phyloP scores from a whole-genome alignment of 768 basidiomycete genomes.

The Dentipellis sp. region DNA sequence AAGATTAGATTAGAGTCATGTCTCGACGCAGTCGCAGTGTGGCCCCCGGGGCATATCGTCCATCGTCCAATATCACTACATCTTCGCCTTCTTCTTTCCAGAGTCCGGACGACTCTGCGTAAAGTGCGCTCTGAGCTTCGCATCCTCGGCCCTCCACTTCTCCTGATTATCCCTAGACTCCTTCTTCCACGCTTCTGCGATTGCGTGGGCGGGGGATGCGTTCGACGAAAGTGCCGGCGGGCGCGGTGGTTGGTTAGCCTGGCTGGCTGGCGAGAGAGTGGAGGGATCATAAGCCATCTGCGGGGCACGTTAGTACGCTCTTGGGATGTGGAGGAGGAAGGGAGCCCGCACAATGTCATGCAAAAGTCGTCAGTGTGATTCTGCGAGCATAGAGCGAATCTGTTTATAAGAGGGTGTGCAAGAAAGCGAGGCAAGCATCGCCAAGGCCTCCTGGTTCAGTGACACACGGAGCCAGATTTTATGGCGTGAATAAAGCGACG shows the following conservation, averaged over 20 bases:
- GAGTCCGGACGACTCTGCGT: slow-evolving; percentile 40
- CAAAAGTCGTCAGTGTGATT: slow-evolving; percentile 8
- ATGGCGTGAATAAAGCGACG: slow-evolving; percentile 15
- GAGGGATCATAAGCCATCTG: slow-evolving; percentile 18
- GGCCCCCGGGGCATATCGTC: not conserved
- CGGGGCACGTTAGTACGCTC: not conserved
- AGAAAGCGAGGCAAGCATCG: slow-evolving; percentile 12
- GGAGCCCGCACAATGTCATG: slow-evolving; percentile 8
- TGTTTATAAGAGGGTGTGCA: slow-evolving; percentile 13
- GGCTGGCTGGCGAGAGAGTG: slow-evolving; percentile 12
- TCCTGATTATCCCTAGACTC: slow-evolving; percentile 53
- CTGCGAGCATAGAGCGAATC: slow-evolving; percentile 6
- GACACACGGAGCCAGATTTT: slow-evolving; percentile 16
- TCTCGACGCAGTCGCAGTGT: not conserved
- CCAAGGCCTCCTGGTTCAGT: slow-evolving; percentile 13
- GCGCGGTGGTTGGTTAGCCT: slow-evolving; percentile 9
- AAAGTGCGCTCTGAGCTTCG: slow-evolving; percentile 39
- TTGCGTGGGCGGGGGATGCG: slow-evolving; percentile 47
- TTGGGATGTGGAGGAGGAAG: slow-evolving; percentile 1
- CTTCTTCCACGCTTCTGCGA: slow-evolving; percentile 60
- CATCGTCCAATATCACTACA: slow-evolving; percentile 9
- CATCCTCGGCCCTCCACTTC: slow-evolving; percentile 49
- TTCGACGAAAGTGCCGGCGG: slow-evolving; percentile 7
- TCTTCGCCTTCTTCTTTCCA: slow-evolving; percentile 11
- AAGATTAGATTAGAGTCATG: slow-evolving; percentile 17